Base-by-base conservation (phyloP, 441 rosid species). In the Populus hybrid region DNA sequence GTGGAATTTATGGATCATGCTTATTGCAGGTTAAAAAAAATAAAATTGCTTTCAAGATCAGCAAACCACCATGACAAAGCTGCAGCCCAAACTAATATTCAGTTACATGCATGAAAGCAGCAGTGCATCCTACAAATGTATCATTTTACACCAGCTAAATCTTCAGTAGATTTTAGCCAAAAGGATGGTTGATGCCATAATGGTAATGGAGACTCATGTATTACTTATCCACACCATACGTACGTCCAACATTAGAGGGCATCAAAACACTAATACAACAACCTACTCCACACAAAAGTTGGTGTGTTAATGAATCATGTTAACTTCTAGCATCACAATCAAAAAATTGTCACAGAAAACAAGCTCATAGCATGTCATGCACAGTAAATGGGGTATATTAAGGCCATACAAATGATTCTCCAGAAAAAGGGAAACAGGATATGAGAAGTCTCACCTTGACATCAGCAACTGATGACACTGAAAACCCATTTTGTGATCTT, bases 401-500 rank as follows among this genome's bases (percentile, higher is more conserved):
- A 66, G 10, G 35, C 69, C 67, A 32, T 59, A 20, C 73, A 67
- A 32, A 73, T 21, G 64, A 40, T 65, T 57, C 14, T 40, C n/a
- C n/a, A 73, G 16, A 75, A 72, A 35, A 50, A 59, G 30, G 68
- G 38, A 75, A 74, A 61, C 69, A 38, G 30, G 10, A 66, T 12
- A 84, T 70, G 71, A 65, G 68, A 21, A 78, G 85, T 42, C 84
- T 79, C 75, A 89, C 97, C 95, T 91, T 90, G 70, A 73, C 82
- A 74, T 93, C 98, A 73, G 85, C 82, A n/a, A 86, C 78, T 70
- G 93, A 86, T 72, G 93, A 89, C 61, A 84, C 83, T 21, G 87
- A 71, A 71, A 86, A 90, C 35, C 88, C 84, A 82, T 93, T 90
- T 79, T 85, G 82, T 32, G 97, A 73, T 85, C 88, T 88, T 84